These are phyloP conservation scores for Millerozyma acaciae DNA, from an alignment of 805 yeast genomes.

Conservation along the genomic window DNA sequence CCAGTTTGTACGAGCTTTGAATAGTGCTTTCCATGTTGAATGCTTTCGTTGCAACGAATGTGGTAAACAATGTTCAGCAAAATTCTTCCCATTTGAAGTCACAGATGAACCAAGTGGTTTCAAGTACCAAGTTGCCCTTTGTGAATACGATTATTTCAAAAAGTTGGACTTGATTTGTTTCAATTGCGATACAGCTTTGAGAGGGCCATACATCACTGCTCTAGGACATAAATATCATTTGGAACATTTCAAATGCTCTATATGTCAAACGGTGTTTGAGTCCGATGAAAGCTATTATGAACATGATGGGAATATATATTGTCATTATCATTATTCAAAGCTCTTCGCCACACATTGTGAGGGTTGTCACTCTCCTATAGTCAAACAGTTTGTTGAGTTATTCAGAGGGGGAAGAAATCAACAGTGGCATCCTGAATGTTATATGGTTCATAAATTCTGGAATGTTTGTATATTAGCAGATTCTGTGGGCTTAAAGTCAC, in stretches of 20 bases:
- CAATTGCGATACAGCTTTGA: slow-evolving; percentile 76
- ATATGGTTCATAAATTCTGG: slow-evolving; percentile 97
- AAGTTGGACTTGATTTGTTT: slow-evolving; percentile 81
- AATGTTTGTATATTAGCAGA: slow-evolving; percentile 72
- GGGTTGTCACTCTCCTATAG: slow-evolving; percentile 87
- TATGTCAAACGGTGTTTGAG: slow-evolving; percentile 83
- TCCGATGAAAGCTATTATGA: slow-evolving; percentile 90
- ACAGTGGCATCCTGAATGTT: slow-evolving; percentile 99
- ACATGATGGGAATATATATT: slow-evolving; percentile 75
- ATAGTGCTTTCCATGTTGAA: slow-evolving; percentile 73
- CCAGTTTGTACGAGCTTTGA: slow-evolving; percentile 84
- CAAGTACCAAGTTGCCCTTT: slow-evolving; percentile 46
- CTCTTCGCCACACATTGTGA: slow-evolving; percentile 84
- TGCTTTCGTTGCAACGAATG: slow-evolving; percentile 89
- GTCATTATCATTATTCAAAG: slow-evolving; percentile 90
- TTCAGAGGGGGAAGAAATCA: slow-evolving; percentile 87
- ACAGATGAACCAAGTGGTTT: slow-evolving; percentile 37
- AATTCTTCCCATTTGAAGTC: slow-evolving; percentile 78
- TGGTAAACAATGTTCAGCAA: slow-evolving; percentile 72
- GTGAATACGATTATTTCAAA: slow-evolving; percentile 90
- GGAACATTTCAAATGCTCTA: slow-evolving; percentile 90
- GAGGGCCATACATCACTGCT: slow-evolving; percentile 94
- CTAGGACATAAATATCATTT: slow-evolving; percentile 88
- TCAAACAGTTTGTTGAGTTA: slow-evolving; percentile 91
- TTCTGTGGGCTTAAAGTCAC: slow-evolving; percentile 44